A percentile compares a stretch with the other conserved stretches of the same genome.
Evolutionary conservation across 352 stramenopile species (phyloP).

Genomic region (Phytophthora litchii): DNA sequence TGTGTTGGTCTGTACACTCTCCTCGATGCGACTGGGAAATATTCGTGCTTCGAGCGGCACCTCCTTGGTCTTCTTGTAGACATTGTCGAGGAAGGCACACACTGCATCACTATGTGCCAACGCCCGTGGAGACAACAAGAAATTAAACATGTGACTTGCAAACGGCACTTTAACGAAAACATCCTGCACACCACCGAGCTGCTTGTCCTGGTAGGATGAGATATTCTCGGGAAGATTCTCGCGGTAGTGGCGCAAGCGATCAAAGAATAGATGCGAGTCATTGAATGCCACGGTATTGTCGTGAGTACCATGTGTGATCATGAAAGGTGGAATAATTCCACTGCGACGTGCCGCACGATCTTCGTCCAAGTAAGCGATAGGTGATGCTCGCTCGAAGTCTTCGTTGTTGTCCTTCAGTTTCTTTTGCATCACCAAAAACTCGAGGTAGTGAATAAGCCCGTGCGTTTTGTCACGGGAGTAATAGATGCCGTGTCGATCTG

Average conservation of each 20-base stretch:
- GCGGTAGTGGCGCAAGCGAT: slow-evolving; percentile 52
- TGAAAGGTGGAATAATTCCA: slow-evolving; percentile 55
- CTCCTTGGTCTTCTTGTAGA: slow-evolving; percentile 51
- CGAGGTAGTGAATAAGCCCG: slow-evolving; percentile 51
- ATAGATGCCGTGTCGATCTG: slow-evolving; percentile 60
- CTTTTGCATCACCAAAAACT: slow-evolving; percentile 69
- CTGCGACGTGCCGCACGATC: slow-evolving; percentile 22
- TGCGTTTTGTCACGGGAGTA: slow-evolving; percentile 48
- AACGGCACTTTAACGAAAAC: slow-evolving; percentile 61
- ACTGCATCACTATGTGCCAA: slow-evolving; percentile 62
- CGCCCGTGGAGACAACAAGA: slow-evolving; percentile 55
- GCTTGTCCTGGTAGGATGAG: slow-evolving; percentile 22
- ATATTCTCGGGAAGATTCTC: slow-evolving; percentile 28
- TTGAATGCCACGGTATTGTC: slow-evolving; percentile 64
- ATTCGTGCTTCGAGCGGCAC: slow-evolving; percentile 36
- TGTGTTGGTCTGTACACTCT: not conserved
- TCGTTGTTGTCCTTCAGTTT: slow-evolving; percentile 49
- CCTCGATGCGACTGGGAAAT: slow-evolving; percentile 13
- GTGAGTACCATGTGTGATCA: slow-evolving; percentile 61
- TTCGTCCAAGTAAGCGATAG: slow-evolving; percentile 51
- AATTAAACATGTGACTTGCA: slow-evolving; percentile 71
- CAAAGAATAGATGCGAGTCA: slow-evolving; percentile 64
- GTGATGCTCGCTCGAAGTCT: slow-evolving; percentile 59
- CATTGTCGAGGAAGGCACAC: slow-evolving; percentile 59
- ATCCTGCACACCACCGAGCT: slow-evolving; percentile 48